phyloP scores from a whole-genome alignment of 345 rosid species.

The Lepidium africanum region DNA sequence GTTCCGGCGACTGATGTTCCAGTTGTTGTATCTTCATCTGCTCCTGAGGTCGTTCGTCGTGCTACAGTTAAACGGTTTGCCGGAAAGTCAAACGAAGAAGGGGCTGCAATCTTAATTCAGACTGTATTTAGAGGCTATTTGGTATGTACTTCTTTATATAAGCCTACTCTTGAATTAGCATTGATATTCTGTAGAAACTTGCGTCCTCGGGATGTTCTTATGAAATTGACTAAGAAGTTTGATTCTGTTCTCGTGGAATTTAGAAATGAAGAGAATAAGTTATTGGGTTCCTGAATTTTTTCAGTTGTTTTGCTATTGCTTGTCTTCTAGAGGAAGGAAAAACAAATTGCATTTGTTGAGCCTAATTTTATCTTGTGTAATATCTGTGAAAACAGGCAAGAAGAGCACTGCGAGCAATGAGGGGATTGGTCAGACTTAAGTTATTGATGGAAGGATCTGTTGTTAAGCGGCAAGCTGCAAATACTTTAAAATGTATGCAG shows the following conservation, averaged over 20 bases:
- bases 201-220: neutral
- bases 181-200: neutral
- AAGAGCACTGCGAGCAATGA: constrained; percentile 72
- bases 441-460: constrained; percentile 75
- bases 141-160: constrained; percentile 34
- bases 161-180: neutral
- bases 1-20: constrained; percentile 32
- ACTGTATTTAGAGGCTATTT: constrained; percentile 74
- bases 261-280: neutral
- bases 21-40: constrained; percentile 27
- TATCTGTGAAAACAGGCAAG: constrained; percentile 52
- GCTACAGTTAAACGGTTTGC: constrained; percentile 30
- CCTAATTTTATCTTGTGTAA: neutral
- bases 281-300: neutral
- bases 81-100: constrained; percentile 71
- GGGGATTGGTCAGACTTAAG: constrained; percentile 82
- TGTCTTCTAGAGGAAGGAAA: neutral
- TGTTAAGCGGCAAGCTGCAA: constrained; percentile 75
- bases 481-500: constrained; percentile 81
- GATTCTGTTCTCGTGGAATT: neutral
- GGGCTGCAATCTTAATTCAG: constrained; percentile 84
- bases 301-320: neutral
- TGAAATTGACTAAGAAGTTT: neutral
- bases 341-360: neutral
- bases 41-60: constrained; percentile 36